Evolutionary conservation across 495 filamentous ascomycete species (phyloP).

Genomic region (Penicillium alfredii): DNA sequence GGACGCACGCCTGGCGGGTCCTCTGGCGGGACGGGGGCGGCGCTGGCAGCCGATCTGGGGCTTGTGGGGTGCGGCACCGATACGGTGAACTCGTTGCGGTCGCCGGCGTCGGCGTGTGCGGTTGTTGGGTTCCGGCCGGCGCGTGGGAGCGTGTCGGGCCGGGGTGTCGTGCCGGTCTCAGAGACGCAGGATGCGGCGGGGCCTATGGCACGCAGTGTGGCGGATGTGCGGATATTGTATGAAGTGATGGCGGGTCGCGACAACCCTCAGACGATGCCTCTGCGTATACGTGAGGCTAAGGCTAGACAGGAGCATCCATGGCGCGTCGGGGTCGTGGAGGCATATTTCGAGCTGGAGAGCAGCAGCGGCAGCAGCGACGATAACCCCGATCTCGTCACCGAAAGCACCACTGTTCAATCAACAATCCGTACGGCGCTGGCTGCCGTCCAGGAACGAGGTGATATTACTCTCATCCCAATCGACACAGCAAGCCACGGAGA

Average conservation of each 20-base stretch:
- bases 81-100: slow-evolving; percentile 57
- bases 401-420: slow-evolving; percentile 49
- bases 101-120: slow-evolving; percentile 55
- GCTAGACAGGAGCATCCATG: not conserved
- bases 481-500: slow-evolving; percentile 38
- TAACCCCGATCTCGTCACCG: slow-evolving; percentile 47
- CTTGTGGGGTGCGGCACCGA: slow-evolving; percentile 56
- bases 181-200: slow-evolving; percentile 57
- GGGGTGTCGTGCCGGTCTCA: slow-evolving; percentile 55
- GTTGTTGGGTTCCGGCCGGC: slow-evolving; percentile 58
- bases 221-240: slow-evolving; percentile 49
- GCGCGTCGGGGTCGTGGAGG: slow-evolving; percentile 40
- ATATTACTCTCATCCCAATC: slow-evolving; percentile 18
- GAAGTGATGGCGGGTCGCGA: slow-evolving; percentile 55
- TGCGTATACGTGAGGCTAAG: slow-evolving; percentile 46
- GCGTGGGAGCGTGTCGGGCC: slow-evolving; percentile 45
- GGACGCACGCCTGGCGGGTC: slow-evolving; percentile 59
- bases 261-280: too few species aligned
- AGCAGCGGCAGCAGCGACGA: slow-evolving; percentile 35
- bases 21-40: slow-evolving; percentile 56
- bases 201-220: slow-evolving; percentile 49
- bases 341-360: slow-evolving; percentile 36
- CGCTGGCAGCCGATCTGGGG: slow-evolving; percentile 52
- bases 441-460: slow-evolving; percentile 18
- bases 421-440: slow-evolving; percentile 34